Conservation (phyloP, 2,329 filamentous ascomycete species). For the Pseudogymnoascus sp. region DNA sequence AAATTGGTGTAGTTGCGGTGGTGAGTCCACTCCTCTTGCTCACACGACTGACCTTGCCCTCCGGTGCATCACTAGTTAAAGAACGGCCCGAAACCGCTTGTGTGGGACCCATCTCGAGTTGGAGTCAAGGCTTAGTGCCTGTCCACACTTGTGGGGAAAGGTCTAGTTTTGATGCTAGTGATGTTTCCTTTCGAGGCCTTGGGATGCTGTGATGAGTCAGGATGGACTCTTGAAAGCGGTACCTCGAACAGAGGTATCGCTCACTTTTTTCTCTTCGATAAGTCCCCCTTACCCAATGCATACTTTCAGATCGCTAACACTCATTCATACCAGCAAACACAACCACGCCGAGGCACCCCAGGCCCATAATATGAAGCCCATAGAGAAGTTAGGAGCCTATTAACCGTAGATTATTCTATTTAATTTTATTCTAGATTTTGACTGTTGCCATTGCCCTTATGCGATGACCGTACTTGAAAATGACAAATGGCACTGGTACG, state of each 20-base stretch:
- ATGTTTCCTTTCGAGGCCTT: background rate
- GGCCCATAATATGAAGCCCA: background rate
- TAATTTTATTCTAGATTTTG: background rate
- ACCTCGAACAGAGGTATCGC: background rate
- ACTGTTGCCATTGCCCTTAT: slow-evolving; percentile 16
- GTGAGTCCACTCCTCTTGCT: background rate
- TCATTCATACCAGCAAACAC: background rate
- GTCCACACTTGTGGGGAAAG: slow-evolving; percentile 42
- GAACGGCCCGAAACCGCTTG: background rate
- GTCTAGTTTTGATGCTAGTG: background rate
- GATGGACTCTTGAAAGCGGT: slow-evolving; percentile 4
- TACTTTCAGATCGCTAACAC: background rate
- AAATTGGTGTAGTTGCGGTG: slow-evolving; percentile 4
- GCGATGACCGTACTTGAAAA: slow-evolving; percentile 24
- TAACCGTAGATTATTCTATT: background rate
- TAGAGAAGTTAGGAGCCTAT: background rate
- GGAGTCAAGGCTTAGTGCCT: slow-evolving; percentile 91
- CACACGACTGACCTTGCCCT: slow-evolving; percentile 5
- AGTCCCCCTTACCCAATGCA: background rate
- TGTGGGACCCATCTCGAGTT: slow-evolving; percentile 82
- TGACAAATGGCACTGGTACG: slow-evolving; percentile 25
- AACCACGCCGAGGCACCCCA: background rate
- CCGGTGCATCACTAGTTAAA: background rate
- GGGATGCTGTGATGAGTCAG: slow-evolving; percentile 3
- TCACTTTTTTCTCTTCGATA: background rate